phyloP scores from a whole-genome alignment of 225 moss, liverwort and hornwort genomes.

The Marchantia paleacea region DNA sequence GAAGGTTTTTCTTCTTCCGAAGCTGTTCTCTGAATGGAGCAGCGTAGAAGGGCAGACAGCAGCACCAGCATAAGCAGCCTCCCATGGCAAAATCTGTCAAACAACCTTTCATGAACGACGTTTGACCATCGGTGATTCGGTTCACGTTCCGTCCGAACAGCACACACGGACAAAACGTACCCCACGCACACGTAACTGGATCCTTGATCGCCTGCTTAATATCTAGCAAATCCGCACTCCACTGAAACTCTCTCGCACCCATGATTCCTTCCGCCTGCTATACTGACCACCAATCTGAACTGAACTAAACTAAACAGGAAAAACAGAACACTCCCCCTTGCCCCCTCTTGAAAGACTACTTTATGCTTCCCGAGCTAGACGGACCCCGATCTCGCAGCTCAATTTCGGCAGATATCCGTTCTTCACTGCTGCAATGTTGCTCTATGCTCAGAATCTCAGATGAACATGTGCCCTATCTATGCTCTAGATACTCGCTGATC shows the following conservation, averaged over 20 bases:
- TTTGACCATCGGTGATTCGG: slow-evolving; percentile 34
- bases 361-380: no score
- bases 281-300: no score
- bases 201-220: slow-evolving; percentile 10
- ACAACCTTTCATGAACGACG: slow-evolving; percentile 22
- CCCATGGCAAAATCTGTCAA: slow-evolving; percentile 26
- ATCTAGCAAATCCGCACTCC: slow-evolving; percentile 22
- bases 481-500: no score
- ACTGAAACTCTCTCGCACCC: slow-evolving; percentile 17
- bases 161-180: slow-evolving; percentile 35
- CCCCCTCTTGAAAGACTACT: no score
- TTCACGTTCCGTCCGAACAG: slow-evolving; percentile 41
- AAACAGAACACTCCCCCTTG: no score
- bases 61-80: slow-evolving; percentile 45
- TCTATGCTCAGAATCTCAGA: no score
- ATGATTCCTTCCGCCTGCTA: neutral
- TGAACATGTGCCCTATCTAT: no score
- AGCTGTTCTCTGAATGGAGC: slow-evolving; percentile 33
- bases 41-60: slow-evolving; percentile 34
- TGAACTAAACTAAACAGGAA: no score
- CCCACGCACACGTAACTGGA: slow-evolving; percentile 30
- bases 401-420: no score
- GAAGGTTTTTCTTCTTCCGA: slow-evolving; percentile 37
- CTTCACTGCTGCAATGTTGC: no score
- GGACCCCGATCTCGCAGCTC: no score